phyloP scores from a whole-genome alignment of 2,329 filamentous ascomycete genomes.

The Neopestalotiopsis clavispora region DNA sequence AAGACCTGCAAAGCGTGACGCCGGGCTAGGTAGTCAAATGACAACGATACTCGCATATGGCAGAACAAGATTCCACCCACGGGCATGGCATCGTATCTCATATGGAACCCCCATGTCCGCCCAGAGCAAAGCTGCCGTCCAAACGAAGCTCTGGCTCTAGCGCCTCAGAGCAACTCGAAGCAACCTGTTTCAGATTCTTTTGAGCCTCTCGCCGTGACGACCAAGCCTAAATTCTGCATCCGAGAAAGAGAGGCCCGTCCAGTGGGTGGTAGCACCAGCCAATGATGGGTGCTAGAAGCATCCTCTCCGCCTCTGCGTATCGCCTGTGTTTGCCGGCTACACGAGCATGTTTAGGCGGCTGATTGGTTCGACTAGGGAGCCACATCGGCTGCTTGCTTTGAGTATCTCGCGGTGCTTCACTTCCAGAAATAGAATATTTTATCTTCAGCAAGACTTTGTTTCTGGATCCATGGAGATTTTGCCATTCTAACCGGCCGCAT shows the following conservation, averaged over 20 bases:
- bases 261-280: slow-evolving; percentile 1
- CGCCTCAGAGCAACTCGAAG: slow-evolving; percentile 6
- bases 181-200: slow-evolving; percentile 12
- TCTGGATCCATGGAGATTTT: neutral
- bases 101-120: neutral
- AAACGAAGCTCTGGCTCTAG: slow-evolving; percentile 10
- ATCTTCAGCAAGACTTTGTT: slow-evolving; percentile 3
- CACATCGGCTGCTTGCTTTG: neutral
- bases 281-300: slow-evolving; percentile 12
- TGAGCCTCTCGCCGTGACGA: neutral
- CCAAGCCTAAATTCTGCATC: slow-evolving; percentile 12
- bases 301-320: slow-evolving; percentile 15
- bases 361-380: slow-evolving; percentile 12
- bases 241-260: neutral
- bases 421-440: slow-evolving; percentile 14
- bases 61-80: neutral
- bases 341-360: slow-evolving; percentile 6
- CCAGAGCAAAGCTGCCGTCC: slow-evolving; percentile 12
- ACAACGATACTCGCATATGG: neutral
- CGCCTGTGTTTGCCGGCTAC: neutral
- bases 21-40: neutral
- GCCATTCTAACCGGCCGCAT: slow-evolving; percentile 11
- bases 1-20: neutral
- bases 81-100: neutral
- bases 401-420: neutral